Evolutionary conservation across 495 filamentous ascomycete species (phyloP).

Genomic region (Talaromyces thailandensis): DNA sequence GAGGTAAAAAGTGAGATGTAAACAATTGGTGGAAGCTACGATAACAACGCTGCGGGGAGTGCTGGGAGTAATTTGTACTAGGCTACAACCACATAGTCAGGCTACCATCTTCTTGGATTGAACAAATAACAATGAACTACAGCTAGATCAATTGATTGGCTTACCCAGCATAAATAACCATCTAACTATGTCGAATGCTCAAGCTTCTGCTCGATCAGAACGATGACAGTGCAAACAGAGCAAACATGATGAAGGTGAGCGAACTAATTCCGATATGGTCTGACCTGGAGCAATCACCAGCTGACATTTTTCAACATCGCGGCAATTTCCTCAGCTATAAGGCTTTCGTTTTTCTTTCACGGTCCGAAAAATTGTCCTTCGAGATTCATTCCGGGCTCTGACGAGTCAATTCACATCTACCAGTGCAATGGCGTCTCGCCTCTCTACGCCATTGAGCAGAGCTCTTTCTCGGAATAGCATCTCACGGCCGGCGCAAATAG

Average conservation of each 20-base stretch:
- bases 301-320: not conserved
- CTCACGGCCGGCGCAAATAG: not conserved
- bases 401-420: not conserved
- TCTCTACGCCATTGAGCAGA: not conserved
- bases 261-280: not conserved
- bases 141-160: not conserved
- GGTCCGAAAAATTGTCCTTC: not conserved
- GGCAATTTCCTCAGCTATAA: not conserved
- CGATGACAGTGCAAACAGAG: not conserved
- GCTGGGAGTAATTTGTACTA: not conserved
- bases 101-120: too few species aligned
- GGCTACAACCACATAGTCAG: too few species aligned
- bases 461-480: not conserved
- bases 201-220: not conserved
- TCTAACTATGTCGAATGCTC: not conserved
- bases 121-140: not conserved
- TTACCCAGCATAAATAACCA: too few species aligned
- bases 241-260: not conserved
- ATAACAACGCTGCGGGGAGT: not conserved
- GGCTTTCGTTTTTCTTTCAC: not conserved
- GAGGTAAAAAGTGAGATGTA: not conserved
- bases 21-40: not conserved
- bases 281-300: not conserved
- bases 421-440: constrained; percentile 2
- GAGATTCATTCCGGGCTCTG: not conserved